Conservation (phyloP, 2,329 filamentous ascomycete genomes). For the Ascochyta viciae-villosae region DNA sequence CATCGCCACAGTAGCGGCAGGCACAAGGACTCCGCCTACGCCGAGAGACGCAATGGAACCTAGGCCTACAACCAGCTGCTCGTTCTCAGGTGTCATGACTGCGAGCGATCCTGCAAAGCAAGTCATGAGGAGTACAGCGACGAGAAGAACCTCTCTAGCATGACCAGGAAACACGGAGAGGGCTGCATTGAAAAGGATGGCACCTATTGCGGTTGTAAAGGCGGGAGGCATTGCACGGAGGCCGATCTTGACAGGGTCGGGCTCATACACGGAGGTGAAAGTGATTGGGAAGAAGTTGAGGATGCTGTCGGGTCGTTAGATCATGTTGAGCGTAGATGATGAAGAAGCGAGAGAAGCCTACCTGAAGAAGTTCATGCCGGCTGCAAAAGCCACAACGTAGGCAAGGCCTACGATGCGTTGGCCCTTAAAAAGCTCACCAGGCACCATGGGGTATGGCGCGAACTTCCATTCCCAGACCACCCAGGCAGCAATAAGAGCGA, state of each 20-base stretch:
- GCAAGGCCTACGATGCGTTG: slow-evolving; percentile 43
- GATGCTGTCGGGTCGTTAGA: slow-evolving; percentile 10
- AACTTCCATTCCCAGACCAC: slow-evolving; percentile 49
- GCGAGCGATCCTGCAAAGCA: slow-evolving; percentile 41
- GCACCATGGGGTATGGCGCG: slow-evolving; percentile 51
- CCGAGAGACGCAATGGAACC: slow-evolving; percentile 48
- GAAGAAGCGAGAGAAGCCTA: background rate
- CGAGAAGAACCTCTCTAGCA: slow-evolving; percentile 38
- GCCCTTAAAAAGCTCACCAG: slow-evolving; percentile 44
- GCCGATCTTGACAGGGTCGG: slow-evolving; percentile 42
- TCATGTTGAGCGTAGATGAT: background rate
- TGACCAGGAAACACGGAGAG: slow-evolving; percentile 34
- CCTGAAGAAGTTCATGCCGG: slow-evolving; percentile 45
- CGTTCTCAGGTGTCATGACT: slow-evolving; percentile 41
- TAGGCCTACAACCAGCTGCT: slow-evolving; percentile 36
- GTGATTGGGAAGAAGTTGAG: slow-evolving; percentile 45
- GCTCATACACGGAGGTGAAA: slow-evolving; percentile 39
- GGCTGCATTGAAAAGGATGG: slow-evolving; percentile 39
- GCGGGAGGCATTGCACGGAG: slow-evolving; percentile 37
- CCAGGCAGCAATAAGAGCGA: slow-evolving; percentile 44
- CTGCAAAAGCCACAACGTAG: slow-evolving; percentile 45
- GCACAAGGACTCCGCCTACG: slow-evolving; percentile 47
- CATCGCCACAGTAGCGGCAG: slow-evolving; percentile 45
- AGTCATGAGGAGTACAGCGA: slow-evolving; percentile 42
- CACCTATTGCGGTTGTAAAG: slow-evolving; percentile 38